phyloP scores from a whole-genome alignment of 2,329 filamentous ascomycete species.

The Myriosclerotinia duriaeana region DNA sequence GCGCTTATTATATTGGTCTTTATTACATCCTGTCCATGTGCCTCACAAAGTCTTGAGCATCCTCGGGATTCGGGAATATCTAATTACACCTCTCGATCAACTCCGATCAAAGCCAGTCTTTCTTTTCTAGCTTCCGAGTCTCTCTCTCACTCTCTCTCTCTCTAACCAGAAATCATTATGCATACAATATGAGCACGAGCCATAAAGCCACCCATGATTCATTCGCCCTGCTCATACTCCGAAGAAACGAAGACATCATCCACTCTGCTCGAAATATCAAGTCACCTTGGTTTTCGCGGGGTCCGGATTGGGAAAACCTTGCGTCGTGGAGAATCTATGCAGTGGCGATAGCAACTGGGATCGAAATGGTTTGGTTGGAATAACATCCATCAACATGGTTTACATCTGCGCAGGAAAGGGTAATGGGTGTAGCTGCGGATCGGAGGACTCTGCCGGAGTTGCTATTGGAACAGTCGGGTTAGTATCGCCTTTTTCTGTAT shows the following conservation, averaged over 20 bases:
- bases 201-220: neutral
- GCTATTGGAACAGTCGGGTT: neutral
- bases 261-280: neutral
- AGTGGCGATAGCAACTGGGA: neutral
- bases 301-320: neutral
- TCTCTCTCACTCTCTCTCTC: neutral
- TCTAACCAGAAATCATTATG: neutral
- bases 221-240: no score
- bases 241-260: neutral
- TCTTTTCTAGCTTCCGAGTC: neutral
- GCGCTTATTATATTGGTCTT: no score
- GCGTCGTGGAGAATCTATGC: neutral
- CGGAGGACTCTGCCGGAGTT: neutral
- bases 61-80: neutral
- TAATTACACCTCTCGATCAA: neutral
- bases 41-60: neutral
- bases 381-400: slow-evolving; percentile 22
- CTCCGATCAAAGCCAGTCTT: neutral
- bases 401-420: slow-evolving; percentile 21
- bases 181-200: neutral
- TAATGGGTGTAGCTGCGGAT: slow-evolving; percentile 4
- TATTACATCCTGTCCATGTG: neutral
- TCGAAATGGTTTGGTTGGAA: slow-evolving; percentile 17
- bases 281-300: no score
- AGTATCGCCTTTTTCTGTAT: neutral